Percentiles rank a stretch among this genome's conserved stretches.
phyloP scores from a whole-genome alignment of 2,329 filamentous ascomycete genomes.

The Myriosclerotinia duriaeana region DNA sequence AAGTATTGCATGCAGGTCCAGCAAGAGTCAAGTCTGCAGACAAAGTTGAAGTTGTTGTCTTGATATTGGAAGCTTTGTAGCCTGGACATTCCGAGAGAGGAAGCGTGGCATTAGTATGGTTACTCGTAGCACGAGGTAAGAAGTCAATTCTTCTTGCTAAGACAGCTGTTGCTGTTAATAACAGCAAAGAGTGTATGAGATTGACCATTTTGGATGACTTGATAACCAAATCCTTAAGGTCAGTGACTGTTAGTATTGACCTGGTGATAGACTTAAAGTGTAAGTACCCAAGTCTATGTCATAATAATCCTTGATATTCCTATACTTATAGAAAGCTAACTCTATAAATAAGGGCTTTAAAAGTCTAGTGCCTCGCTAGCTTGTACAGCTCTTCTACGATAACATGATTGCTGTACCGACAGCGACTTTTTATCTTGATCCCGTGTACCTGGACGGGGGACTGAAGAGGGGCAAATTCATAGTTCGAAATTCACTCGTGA shows the following conservation, averaged over 20 bases:
- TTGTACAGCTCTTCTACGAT: no score
- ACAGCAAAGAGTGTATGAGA: conserved; percentile 2
- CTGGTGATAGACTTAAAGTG: no score
- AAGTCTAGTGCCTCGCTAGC: no score
- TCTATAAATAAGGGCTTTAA: no score
- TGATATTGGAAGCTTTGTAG: conserved; percentile 53
- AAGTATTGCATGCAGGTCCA: conserved; percentile 59
- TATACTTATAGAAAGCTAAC: no score
- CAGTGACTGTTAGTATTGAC: background rate
- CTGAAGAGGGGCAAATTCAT: background rate
- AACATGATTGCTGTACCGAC: no score
- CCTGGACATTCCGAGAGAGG: conserved; percentile 48
- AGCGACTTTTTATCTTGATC: background rate
- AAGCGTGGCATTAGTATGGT: conserved; percentile 21
- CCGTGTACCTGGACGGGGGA: background rate
- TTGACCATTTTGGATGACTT: conserved; percentile 5
- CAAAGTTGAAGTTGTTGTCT: conserved; percentile 46
- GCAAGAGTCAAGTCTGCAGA: conserved; percentile 59
- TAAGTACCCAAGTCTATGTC: no score
- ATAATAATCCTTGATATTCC: no score
- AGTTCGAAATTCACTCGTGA: background rate
- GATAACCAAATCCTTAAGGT: background rate
- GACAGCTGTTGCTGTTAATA: conserved; percentile 2
- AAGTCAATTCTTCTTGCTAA: conserved; percentile 7
- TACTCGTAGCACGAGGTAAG: conserved; percentile 5